A percentile compares a stretch with the other conserved stretches of the same genome.
Conservation (phyloP, 2,329 filamentous ascomycete species). For the Xylaria sp. region DNA sequence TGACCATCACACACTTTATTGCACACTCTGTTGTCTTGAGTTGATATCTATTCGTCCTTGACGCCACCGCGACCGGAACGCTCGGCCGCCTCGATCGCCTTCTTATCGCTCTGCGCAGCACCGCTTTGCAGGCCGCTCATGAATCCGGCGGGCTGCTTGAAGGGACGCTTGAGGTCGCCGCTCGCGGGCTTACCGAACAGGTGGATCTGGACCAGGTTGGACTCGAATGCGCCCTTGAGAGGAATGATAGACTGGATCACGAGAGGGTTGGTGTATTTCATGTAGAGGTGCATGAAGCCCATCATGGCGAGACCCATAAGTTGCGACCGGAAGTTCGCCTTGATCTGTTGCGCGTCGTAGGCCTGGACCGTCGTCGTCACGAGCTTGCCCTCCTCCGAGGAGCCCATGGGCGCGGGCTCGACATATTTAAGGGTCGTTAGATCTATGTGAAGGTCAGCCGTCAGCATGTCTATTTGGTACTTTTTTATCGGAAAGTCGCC, state of each 20-base stretch:
- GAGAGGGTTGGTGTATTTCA: conserved; percentile 99
- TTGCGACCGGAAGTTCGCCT: conserved; percentile 84
- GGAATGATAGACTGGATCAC: conserved; percentile 99
- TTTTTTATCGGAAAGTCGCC: too few relatives aligned
- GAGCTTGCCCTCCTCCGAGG: conserved; percentile 91
- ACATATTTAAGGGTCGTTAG: conserved; percentile 98
- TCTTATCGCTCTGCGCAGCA: conserved; percentile 88
- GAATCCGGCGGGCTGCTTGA: conserved; percentile 84
- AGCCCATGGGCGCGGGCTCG: conserved; percentile 92
- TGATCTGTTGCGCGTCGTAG: conserved; percentile 89
- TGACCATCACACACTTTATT: too few relatives aligned
- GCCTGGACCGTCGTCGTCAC: conserved; percentile 96
- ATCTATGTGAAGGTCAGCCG: conserved; percentile 59
- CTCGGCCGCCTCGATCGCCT: conserved; percentile 80
- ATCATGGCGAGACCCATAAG: conserved; percentile 98
- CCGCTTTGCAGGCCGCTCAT: conserved; percentile 78
- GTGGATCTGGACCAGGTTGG: conserved; percentile 96
- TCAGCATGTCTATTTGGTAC: conserved; percentile 7
- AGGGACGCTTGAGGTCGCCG: conserved; percentile 93
- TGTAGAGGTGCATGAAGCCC: conserved; percentile 97
- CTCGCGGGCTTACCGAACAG: conserved; percentile 83
- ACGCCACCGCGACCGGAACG: conserved; percentile 73
- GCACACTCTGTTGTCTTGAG: too few relatives aligned
- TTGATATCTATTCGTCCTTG: conserved; percentile 75
- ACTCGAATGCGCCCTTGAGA: conserved; percentile 92